phyloP scores from a whole-genome alignment of 2,329 filamentous ascomycete species.

The Pyrenophora graminea region DNA sequence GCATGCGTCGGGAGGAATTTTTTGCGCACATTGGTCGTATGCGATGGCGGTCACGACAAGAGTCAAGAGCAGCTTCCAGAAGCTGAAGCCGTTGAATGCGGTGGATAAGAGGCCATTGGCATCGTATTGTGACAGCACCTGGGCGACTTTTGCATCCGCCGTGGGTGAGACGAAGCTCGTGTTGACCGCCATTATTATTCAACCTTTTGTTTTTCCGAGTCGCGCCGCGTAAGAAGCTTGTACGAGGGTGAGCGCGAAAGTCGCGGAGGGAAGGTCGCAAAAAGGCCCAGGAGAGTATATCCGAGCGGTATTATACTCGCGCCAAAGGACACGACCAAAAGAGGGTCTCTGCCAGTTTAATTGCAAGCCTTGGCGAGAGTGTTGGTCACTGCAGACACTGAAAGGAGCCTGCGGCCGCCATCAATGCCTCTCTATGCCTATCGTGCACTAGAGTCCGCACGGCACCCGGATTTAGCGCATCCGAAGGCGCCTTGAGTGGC shows the following conservation, averaged over 20 bases:
- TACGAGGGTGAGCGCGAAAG: slow-evolving; percentile 3
- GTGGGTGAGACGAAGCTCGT: slow-evolving; percentile 47
- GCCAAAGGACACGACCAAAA: slow-evolving; percentile 12
- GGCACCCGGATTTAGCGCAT: slow-evolving; percentile 5
- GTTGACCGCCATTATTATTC: slow-evolving; percentile 44
- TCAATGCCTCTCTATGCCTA: slow-evolving; percentile 1
- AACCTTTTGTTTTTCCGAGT: background rate
- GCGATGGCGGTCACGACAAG: slow-evolving; percentile 72
- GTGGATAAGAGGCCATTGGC: slow-evolving; percentile 37
- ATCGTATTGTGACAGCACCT: slow-evolving; percentile 37
- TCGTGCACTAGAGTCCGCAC: slow-evolving; percentile 13
- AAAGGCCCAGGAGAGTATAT: slow-evolving; percentile 6
- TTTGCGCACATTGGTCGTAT: slow-evolving; percentile 84
- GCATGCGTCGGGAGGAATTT: background rate
- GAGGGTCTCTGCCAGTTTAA: slow-evolving; percentile 20
- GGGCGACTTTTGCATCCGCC: slow-evolving; percentile 44
- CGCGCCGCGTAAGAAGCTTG: slow-evolving; percentile 5
- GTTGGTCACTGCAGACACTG: slow-evolving; percentile 10
- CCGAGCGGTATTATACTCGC: slow-evolving; percentile 14
- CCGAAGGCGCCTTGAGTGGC: slow-evolving; percentile 3
- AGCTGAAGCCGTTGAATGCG: slow-evolving; percentile 37
- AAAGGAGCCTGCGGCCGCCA: slow-evolving; percentile 5
- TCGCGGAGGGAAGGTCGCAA: slow-evolving; percentile 12
- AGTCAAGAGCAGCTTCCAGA: slow-evolving; percentile 55
- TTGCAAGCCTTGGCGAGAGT: slow-evolving; percentile 20